Conservation (phyloP, 2,329 filamentous ascomycete species). For the Chaetomiaceae sp. region DNA sequence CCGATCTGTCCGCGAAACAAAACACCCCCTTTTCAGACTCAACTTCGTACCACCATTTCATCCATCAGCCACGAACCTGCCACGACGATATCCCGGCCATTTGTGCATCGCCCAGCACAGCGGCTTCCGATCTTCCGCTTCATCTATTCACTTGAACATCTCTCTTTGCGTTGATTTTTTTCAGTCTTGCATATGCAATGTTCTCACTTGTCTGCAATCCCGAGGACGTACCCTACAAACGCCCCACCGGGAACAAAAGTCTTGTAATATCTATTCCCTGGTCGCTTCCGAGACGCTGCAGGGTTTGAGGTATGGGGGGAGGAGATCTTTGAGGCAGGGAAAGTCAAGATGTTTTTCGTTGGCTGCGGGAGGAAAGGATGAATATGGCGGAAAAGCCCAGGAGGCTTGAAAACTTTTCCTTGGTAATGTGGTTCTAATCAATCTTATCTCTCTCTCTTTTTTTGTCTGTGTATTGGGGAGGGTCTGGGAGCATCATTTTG, state of each 20-base stretch:
- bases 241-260: conserved; percentile 4
- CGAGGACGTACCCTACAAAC: conserved; percentile 9
- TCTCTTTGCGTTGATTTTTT: conserved; percentile 18
- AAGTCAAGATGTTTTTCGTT: conserved; percentile 7
- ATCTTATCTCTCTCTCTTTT: conserved; percentile 5
- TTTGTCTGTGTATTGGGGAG: no score
- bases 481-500: conserved; percentile 17
- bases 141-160: conserved; percentile 29
- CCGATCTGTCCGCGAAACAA: conserved; percentile 17
- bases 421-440: conserved; percentile 28
- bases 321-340: background rate
- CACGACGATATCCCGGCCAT: conserved; percentile 54
- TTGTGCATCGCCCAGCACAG: conserved; percentile 56
- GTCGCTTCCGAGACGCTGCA: background rate
- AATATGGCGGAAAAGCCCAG: conserved; percentile 29
- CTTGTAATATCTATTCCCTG: conserved; percentile 28
- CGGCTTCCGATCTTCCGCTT: conserved; percentile 42
- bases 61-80: conserved; percentile 49
- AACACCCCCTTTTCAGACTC: conserved; percentile 24
- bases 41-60: conserved; percentile 37
- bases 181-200: conserved; percentile 30
- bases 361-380: conserved; percentile 26
- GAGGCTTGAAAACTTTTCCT: conserved; percentile 22
- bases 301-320: background rate
- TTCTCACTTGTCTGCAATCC: conserved; percentile 20